A percentile compares a stretch with the other conserved stretches of the same genome.
phyloP scores from a whole-genome alignment of 306 rosid species.

The Crataegus laevigata region DNA sequence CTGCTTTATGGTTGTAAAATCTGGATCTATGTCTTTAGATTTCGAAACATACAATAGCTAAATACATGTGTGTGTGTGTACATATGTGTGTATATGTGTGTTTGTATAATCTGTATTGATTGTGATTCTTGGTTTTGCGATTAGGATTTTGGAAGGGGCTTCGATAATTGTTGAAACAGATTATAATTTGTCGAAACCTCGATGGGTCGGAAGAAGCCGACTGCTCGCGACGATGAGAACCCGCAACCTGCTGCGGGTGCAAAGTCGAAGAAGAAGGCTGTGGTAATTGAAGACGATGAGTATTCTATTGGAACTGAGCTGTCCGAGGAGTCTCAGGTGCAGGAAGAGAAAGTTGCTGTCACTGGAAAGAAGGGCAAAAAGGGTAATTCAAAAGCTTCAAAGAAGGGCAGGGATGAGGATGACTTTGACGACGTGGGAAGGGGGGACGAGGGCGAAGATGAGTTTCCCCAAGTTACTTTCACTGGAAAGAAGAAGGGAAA shows the following conservation, averaged over 20 bases:
- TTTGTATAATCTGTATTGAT: neutral
- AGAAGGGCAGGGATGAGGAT: constrained; percentile 19
- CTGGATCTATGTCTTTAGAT: neutral
- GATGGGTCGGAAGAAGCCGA: constrained; percentile 81
- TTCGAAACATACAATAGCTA: neutral
- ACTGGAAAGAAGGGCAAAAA: constrained; percentile 70
- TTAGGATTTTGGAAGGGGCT: constrained; percentile 8
- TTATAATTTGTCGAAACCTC: constrained; percentile 19
- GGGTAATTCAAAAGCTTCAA: constrained; percentile 41
- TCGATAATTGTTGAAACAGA: neutral
- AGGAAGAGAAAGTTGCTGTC: constrained; percentile 36
- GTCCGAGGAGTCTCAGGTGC: constrained; percentile 46
- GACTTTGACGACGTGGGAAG: constrained; percentile 15
- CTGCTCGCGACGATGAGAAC: constrained; percentile 55
- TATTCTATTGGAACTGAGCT: constrained; percentile 60
- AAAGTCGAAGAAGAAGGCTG: constrained; percentile 69
- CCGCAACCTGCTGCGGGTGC: constrained; percentile 33
- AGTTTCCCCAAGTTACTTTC: constrained; percentile 40
- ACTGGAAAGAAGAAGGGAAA: constrained; percentile 82
- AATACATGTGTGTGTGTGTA: neutral
- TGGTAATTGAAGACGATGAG: constrained; percentile 72
- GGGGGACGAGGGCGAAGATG: constrained; percentile 36
- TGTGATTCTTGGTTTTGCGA: constrained; percentile 4
- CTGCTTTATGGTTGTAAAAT: neutral
- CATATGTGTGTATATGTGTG: neutral